Evolutionary conservation across 2,329 filamentous ascomycete species (phyloP), one percentile per base, ranked within the genome.

Genomic region (Neofusicoccum kwambonambiense): DNA sequence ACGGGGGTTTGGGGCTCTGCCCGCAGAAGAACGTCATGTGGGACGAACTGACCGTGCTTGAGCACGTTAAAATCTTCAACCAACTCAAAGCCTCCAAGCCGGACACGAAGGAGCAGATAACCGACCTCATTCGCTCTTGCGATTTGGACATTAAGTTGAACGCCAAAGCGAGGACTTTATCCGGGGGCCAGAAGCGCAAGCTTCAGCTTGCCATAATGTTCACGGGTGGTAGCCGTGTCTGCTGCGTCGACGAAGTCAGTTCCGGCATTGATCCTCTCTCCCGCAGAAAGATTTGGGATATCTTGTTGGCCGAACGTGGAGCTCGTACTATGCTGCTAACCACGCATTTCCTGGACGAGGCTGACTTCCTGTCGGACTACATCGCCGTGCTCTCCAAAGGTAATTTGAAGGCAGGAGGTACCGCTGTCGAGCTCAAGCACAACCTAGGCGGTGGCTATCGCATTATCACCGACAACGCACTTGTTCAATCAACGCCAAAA

Each of bases 1-100:
- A 87, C 9, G 91, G 91, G 9, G 92, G 91, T 0, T 84, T 97
- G 19, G 93, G 93, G 13, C 88, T 96, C 47, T 94, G 92, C 64
- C 93, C 93, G 0, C 93, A 97, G 75, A 93, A 94, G 81, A 97
- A 97, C 70, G 93, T 97, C 5, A 84, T 97, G 37, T 97, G 93
- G 93, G 90, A 94, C 70, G 89, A 93, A 65, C 79, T 97, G 64
- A 96, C 91, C 0, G 92, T 96, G 0, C 86, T 88, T 71, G 92
- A 97, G 75, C 93, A 97, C 71, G 87, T 97, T 15, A 79, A 80
- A 9, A 91, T 96, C 57, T 97, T 97, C 80, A 94, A 95, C 74
- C 83, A 84, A 51, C 82, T 97, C 56, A 97, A 97, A 73, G 85
- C 89, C 0, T 84, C 85, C 0, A 80, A 81, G 0, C 77, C 74